Percentiles rank a stretch among this genome's conserved stretches.
Evolutionary conservation across 2,329 filamentous ascomycete genomes (phyloP).

Genomic region (Lasiodiplodia hormozganensis): DNA sequence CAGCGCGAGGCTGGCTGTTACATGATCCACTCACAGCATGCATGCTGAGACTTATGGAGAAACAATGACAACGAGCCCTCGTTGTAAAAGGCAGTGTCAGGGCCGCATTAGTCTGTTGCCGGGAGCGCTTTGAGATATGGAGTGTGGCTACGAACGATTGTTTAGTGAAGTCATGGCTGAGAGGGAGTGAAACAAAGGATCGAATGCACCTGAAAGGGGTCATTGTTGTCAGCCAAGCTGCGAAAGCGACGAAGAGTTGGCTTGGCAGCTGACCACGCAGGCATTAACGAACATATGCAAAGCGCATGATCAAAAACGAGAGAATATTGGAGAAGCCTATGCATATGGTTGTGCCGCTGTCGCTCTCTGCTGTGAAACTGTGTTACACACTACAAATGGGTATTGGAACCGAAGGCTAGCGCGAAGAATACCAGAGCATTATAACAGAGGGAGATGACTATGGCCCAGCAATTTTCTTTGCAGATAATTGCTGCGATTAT

Average conservation of each 20-base stretch:
- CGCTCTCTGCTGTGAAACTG: background rate
- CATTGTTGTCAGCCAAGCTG: constrained; percentile 21
- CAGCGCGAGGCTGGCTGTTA: constrained; percentile 2
- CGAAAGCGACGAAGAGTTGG: constrained; percentile 5
- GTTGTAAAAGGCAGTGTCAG: background rate
- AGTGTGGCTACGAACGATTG: background rate
- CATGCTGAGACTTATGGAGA: background rate
- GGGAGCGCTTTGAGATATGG: background rate
- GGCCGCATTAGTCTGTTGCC: background rate
- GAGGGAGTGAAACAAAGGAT: constrained; percentile 6
- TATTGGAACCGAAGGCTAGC: no score
- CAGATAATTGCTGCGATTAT: no score
- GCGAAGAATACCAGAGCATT: no score
- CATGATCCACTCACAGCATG: background rate
- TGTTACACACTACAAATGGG: background rate
- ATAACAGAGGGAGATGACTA: no score
- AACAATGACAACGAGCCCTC: background rate
- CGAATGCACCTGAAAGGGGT: constrained; percentile 6
- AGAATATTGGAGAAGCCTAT: background rate
- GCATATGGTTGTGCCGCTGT: background rate
- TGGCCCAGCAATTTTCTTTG: no score
- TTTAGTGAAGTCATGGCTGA: background rate
- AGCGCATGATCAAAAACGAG: background rate
- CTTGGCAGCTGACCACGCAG: constrained; percentile 13
- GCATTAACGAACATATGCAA: constrained; percentile 1